These are phyloP conservation scores for Daedaleopsis nitida DNA, from an alignment of 768 basidiomycete genomes.

Conservation along the genomic window DNA sequence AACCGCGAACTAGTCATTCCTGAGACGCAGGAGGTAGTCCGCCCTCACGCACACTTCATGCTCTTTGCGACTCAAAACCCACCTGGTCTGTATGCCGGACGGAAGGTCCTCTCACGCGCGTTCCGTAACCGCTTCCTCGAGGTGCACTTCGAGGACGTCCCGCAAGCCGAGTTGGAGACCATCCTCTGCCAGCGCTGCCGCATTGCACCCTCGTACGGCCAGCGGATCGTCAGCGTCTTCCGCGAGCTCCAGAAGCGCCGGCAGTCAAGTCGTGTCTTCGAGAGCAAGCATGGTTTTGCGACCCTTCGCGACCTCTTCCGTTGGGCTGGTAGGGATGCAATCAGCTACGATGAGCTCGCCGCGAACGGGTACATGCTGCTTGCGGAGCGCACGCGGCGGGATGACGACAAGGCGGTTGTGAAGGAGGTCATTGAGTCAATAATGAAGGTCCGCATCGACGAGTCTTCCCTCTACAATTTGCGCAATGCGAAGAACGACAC, in stretches of 20 bases:
- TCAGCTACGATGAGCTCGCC: slow-evolving; percentile 90
- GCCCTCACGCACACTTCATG: slow-evolving; percentile 95
- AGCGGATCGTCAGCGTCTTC: slow-evolving; percentile 89
- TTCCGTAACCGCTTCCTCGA: slow-evolving; percentile 98
- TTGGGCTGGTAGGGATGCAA: slow-evolving; percentile 91
- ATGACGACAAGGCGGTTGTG: slow-evolving; percentile 85
- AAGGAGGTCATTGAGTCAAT: slow-evolving; percentile 90
- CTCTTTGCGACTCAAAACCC: slow-evolving; percentile 99
- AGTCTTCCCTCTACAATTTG: slow-evolving; percentile 65
- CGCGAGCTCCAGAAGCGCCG: slow-evolving; percentile 90
- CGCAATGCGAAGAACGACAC: slow-evolving; percentile 43
- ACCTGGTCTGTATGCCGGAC: slow-evolving; percentile 91
- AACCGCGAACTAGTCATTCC: slow-evolving; percentile 95
- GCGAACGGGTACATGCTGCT: slow-evolving; percentile 97
- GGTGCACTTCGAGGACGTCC: slow-evolving; percentile 96
- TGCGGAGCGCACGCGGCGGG: slow-evolving; percentile 83
- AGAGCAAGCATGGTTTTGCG: slow-evolving; percentile 96
- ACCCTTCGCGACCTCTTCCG: slow-evolving; percentile 96
- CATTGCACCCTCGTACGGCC: slow-evolving; percentile 93
- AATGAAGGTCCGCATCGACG: slow-evolving; percentile 87
- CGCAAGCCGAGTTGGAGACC: slow-evolving; percentile 88
- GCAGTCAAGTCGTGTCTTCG: slow-evolving; percentile 90
- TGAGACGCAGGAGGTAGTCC: slow-evolving; percentile 93
- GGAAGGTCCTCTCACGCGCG: slow-evolving; percentile 92
- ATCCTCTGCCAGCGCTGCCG: slow-evolving; percentile 92